A percentile compares a stretch with the other conserved stretches of the same genome.
These are phyloP conservation scores for Tolypocladium tundrense DNA, from an alignment of 2,329 filamentous ascomycete genomes.

Conservation along the genomic window DNA sequence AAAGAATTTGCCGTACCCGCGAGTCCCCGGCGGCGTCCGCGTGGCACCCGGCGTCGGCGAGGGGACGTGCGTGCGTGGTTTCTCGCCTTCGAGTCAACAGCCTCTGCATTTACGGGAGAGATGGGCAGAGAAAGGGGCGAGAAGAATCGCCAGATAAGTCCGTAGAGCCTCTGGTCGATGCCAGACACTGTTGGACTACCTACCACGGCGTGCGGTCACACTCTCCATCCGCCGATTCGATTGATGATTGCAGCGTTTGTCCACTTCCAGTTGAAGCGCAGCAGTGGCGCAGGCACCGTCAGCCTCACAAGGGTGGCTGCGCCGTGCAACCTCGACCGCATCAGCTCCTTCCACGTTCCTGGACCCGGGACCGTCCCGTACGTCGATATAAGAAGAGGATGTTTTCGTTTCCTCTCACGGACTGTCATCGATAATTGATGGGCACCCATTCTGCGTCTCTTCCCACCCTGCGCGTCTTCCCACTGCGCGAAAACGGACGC, in stretches of 20 bases:
- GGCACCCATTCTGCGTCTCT: neutral
- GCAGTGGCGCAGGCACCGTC: neutral
- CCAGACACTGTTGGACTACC: no score
- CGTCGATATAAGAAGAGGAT: no score
- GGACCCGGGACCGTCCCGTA: neutral
- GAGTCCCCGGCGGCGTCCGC: neutral
- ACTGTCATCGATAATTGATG: neutral
- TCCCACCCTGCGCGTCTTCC: neutral
- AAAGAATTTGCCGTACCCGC: neutral
- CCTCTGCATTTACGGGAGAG: neutral
- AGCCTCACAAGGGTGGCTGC: neutral
- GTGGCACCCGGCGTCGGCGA: neutral
- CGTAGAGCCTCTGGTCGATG: no score
- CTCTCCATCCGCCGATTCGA: neutral
- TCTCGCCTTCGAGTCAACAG: neutral
- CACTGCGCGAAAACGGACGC: neutral
- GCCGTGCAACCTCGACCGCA: neutral
- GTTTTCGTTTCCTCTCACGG: neutral
- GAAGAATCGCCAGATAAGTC: no score
- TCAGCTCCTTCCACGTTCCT: neutral
- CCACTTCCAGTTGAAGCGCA: neutral
- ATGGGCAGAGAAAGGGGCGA: neutral
- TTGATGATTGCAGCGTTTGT: neutral
- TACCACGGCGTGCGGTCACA: neutral
- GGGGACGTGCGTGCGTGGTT: neutral